Base-by-base conservation (phyloP, 2,329 filamentous ascomycete genomes). In the Trichophyton equinum region DNA sequence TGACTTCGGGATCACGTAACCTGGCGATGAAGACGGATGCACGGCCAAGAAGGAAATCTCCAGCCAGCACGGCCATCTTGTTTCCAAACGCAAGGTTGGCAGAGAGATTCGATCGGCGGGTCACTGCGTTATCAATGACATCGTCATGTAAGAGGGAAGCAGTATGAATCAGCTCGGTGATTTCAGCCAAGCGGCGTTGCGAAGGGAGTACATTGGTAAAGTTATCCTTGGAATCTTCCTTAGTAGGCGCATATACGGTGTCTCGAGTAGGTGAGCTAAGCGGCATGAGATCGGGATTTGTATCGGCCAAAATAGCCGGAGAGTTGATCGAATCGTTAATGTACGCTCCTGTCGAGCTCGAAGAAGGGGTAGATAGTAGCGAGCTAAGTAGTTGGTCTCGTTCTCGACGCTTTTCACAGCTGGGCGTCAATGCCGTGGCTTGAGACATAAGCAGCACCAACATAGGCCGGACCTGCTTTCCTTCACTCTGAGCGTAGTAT, bases 31-130 rank as follows among this genome's bases (percentile, higher is more conserved):
- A 92, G 5, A 97, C 91, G 0, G 94, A 99, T 1, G 94, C 94
- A 58, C 94, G 83, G 3, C 92, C 92, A 1, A 99, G 82, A 51
- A 99, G 78, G 70, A 99, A 99, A 72, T 99, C 94, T n/a, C 94
- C 94, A 0, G 94, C 94, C 66, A 99, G 77, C 1, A 99, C 92
- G 13, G 94, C 92, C 92, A 99, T 97, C 76, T 99, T 99, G 79
- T 99, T 99, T 65, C 94, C 94, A 69, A 97, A 97, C 69, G 91
- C 89, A 64, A 94, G 82, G 73, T 99, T 99, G 36, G 94, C 94
- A 1, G 89, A 95, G 6, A 89, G 87, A 2, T 85, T 84, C 33
- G 89, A 89, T 63, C 94, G 88, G 60, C 94, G 85, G 9, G 91
- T 87, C 47, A 89, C 81, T 0, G 91, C 95, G 72, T 92, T 88